Percentiles rank a stretch among this genome's conserved stretches.
These are phyloP conservation scores for Claviceps africana DNA, from an alignment of 2,329 filamentous ascomycete species.

Conservation along the genomic window DNA sequence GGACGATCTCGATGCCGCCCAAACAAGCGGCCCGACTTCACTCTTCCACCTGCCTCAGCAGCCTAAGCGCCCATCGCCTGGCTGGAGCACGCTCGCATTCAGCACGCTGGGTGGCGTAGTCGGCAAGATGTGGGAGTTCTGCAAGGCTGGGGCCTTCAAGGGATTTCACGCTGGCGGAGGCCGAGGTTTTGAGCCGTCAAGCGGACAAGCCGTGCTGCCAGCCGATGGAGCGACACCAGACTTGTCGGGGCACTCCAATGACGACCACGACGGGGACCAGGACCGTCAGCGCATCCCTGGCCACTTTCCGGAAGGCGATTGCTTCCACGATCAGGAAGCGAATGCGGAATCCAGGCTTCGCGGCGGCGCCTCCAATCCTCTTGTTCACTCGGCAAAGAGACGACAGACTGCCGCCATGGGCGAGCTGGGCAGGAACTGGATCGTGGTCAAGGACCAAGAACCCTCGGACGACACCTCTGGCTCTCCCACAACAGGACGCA, in stretches of 20 bases:
- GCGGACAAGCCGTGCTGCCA: constrained; percentile 13
- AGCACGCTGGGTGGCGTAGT: constrained; percentile 52
- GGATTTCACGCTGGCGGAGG: constrained; percentile 84
- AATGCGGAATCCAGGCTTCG: constrained; percentile 16
- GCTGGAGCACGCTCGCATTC: constrained; percentile 47
- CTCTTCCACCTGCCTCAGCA: constrained; percentile 19
- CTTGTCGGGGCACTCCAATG: neutral
- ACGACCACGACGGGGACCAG: constrained; percentile 11
- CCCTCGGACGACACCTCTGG: constrained; percentile 8
- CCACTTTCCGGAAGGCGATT: constrained; percentile 19
- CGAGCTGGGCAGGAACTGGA: constrained; percentile 55
- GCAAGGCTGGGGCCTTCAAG: constrained; percentile 56
- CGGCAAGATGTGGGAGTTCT: constrained; percentile 76
- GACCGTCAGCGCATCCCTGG: constrained; percentile 14
- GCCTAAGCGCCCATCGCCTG: constrained; percentile 16
- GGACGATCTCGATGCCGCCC: constrained; percentile 23
- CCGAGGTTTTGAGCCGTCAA: constrained; percentile 46
- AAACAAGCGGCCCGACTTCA: constrained; percentile 16
- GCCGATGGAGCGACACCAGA: constrained; percentile 7
- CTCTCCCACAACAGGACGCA: constrained; percentile 12
- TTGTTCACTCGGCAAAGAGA: constrained; percentile 35
- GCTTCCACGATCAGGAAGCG: constrained; percentile 5
- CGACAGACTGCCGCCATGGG: constrained; percentile 39
- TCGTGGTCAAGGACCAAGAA: constrained; percentile 45
- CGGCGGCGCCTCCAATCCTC: constrained; percentile 26